Conservation (phyloP, 2,329 filamentous ascomycete genomes). For the Pestalotiopsis sp. region DNA sequence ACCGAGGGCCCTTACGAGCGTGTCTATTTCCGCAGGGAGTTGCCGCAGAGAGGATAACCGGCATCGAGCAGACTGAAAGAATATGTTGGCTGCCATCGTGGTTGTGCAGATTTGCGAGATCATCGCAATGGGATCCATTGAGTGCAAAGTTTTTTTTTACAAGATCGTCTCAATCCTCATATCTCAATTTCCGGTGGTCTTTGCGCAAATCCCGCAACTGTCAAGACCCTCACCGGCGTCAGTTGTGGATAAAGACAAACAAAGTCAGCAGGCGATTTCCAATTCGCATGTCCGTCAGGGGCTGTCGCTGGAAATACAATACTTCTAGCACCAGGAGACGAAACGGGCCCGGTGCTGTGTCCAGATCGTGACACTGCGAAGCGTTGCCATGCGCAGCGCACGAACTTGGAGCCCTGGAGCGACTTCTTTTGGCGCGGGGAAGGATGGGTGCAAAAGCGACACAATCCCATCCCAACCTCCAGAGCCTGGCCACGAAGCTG, state of each 20-base stretch:
- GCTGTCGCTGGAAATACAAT: neutral
- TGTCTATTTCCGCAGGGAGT: conserved; percentile 33
- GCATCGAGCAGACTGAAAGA: neutral
- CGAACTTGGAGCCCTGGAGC: neutral
- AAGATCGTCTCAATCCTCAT: neutral
- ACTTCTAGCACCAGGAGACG: neutral
- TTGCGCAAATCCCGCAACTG: neutral
- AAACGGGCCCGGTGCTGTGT: neutral
- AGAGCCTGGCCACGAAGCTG: neutral
- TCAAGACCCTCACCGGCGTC: neutral
- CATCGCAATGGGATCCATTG: neutral
- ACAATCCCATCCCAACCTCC: neutral
- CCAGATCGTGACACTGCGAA: neutral
- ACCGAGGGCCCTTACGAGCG: conserved; percentile 33
- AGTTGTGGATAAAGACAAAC: neutral
- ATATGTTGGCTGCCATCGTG: neutral
- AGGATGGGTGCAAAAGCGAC: neutral
- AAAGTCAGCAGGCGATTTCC: neutral
- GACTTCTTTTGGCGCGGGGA: neutral
- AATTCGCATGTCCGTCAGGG: neutral
- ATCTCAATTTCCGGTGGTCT: neutral
- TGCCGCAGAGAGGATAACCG: conserved; percentile 10
- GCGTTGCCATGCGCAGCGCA: neutral
- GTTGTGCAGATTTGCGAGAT: neutral
- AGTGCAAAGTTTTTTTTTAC: neutral